phyloP scores from a whole-genome alignment of 2,329 filamentous ascomycete genomes.

The Aspergillus phoenicis region DNA sequence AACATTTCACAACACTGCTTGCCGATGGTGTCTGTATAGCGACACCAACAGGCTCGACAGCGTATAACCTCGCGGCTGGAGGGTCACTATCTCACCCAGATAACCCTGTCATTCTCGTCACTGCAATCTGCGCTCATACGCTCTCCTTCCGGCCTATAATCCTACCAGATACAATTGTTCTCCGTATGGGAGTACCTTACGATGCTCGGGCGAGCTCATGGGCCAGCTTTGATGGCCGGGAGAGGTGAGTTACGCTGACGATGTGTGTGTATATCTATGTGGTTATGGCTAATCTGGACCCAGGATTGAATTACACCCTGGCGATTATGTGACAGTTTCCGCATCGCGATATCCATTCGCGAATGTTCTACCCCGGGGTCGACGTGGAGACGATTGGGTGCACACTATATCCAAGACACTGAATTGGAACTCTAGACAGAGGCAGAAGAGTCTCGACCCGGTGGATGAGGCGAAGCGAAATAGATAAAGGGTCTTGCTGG shows the following conservation, averaged over 20 bases:
- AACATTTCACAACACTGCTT: slow-evolving; percentile 90
- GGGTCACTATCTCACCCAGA: slow-evolving; percentile 94
- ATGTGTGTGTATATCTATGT: background rate
- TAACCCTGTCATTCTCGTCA: slow-evolving; percentile 93
- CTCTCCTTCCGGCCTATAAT: slow-evolving; percentile 96
- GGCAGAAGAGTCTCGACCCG: slow-evolving; percentile 45
- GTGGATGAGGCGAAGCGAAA: background rate
- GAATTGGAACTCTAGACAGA: slow-evolving; percentile 54
- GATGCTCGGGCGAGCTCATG: slow-evolving; percentile 85
- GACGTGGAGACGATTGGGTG: slow-evolving; percentile 53
- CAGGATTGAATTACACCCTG: slow-evolving; percentile 52
- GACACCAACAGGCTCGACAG: slow-evolving; percentile 91
- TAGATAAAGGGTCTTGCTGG: background rate
- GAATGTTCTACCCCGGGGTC: slow-evolving; percentile 49
- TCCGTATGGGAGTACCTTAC: slow-evolving; percentile 92
- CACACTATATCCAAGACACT: slow-evolving; percentile 54
- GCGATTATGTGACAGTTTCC: slow-evolving; percentile 57
- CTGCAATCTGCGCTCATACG: slow-evolving; percentile 92
- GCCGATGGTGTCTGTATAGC: slow-evolving; percentile 93
- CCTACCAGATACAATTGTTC: slow-evolving; percentile 90
- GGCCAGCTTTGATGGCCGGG: slow-evolving; percentile 96
- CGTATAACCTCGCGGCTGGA: slow-evolving; percentile 94
- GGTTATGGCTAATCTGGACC: background rate
- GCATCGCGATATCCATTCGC: slow-evolving; percentile 56
- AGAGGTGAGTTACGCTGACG: slow-evolving; percentile 56